Conservation (phyloP, 345 rosid genomes). For the Leavenworthia alabamica region DNA sequence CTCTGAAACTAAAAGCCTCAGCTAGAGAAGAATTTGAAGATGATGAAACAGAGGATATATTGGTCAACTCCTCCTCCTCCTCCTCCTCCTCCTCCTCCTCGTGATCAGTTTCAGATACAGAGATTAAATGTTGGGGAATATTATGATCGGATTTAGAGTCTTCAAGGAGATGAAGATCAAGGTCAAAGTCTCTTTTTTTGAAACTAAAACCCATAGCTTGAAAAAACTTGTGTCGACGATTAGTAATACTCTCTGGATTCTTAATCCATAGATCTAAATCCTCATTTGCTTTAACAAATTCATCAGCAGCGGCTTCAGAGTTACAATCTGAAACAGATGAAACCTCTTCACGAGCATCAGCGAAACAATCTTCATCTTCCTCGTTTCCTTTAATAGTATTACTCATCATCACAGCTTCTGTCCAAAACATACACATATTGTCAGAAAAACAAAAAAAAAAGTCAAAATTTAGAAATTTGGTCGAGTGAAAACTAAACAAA, state of each 20-base stretch:
- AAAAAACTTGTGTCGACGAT: slow-evolving; percentile 45
- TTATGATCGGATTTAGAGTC: slow-evolving; percentile 3
- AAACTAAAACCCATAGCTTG: slow-evolving; percentile 33
- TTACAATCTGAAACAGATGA: slow-evolving; percentile 45
- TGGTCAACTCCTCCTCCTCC: slow-evolving; percentile 18
- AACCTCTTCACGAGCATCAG: slow-evolving; percentile 58
- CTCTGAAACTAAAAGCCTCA: slow-evolving; percentile 29
- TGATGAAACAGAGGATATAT: slow-evolving; percentile 31
- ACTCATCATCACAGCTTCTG: slow-evolving; percentile 46
- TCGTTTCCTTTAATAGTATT: slow-evolving; percentile 25
- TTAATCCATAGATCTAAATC: slow-evolving; percentile 44
- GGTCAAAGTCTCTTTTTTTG: slow-evolving; percentile 22
- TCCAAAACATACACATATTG: background rate
- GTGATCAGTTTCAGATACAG: slow-evolving; percentile 21
- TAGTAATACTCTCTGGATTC: slow-evolving; percentile 48
- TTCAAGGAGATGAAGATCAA: background rate
- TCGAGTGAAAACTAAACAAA: background rate
- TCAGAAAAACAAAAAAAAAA: background rate
- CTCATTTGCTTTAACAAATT: slow-evolving; percentile 23
- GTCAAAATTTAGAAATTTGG: background rate
- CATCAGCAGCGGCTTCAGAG: slow-evolving; percentile 37
- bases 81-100: background rate
- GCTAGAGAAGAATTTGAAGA: slow-evolving; percentile 18
- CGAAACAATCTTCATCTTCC: slow-evolving; percentile 44
- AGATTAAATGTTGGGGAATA: background rate